A percentile compares a stretch with the other conserved stretches of the same genome.
phyloP scores from a whole-genome alignment of 352 stramenopile genomes.

The Thalassiosira ordinaria region DNA sequence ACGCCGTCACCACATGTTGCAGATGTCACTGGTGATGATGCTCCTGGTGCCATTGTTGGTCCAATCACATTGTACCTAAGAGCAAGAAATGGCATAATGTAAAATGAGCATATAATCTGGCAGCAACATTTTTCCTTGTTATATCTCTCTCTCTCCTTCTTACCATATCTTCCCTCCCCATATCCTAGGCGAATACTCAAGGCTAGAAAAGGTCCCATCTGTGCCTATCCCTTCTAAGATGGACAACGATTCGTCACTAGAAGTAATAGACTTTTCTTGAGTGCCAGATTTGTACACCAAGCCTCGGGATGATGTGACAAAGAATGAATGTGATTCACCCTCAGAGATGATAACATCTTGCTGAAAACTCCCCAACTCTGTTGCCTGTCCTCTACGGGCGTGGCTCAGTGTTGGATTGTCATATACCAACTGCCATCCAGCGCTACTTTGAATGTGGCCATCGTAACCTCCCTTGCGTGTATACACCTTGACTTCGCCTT shows the following conservation, averaged over 20 bases:
- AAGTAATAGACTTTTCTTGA: constrained; percentile 9
- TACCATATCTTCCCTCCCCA: constrained; percentile 36
- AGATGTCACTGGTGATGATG: constrained; percentile 6
- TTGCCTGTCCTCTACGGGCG: constrained; percentile 25
- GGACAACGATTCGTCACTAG: constrained; percentile 23
- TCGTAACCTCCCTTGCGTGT: constrained; percentile 24
- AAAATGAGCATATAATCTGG: background rate
- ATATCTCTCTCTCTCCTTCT: background rate
- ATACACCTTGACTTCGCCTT: constrained; percentile 35
- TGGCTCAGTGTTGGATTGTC: constrained; percentile 28
- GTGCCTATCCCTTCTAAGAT: constrained; percentile 42
- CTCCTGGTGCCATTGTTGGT: background rate
- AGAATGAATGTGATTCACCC: constrained; percentile 42
- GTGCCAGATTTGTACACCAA: constrained; percentile 35
- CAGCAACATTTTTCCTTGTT: background rate
- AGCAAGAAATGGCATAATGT: no score
- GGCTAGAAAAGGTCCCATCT: constrained; percentile 9
- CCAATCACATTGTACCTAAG: constrained; percentile 1
- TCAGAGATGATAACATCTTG: constrained; percentile 8
- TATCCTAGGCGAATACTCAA: constrained; percentile 17
- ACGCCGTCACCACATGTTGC: constrained; percentile 17
- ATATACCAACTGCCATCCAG: constrained; percentile 31
- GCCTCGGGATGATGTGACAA: constrained; percentile 28
- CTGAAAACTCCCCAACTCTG: constrained; percentile 39
- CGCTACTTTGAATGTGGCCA: constrained; percentile 5